phyloP scores from a whole-genome alignment of 306 rosid genomes.

The Lablab purpureus region DNA sequence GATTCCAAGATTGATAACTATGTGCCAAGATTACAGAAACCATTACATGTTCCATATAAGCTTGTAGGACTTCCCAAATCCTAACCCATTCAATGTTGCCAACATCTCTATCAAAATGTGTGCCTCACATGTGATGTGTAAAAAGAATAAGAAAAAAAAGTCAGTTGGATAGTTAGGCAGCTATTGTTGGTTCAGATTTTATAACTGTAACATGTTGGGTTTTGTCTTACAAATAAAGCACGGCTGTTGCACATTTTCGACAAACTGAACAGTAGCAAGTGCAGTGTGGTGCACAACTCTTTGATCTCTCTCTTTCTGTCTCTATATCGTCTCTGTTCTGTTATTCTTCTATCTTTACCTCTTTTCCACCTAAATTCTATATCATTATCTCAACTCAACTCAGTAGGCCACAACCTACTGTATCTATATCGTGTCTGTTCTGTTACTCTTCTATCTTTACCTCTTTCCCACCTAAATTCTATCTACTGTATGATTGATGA shows the following conservation, averaged over 20 bases:
- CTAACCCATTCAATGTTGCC: constrained; percentile 17
- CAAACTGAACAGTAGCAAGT: neutral
- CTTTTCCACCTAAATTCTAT: too few relatives aligned
- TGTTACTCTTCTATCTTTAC: too few relatives aligned
- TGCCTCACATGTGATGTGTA: neutral
- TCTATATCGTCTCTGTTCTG: too few relatives aligned
- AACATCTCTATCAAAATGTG: neutral
- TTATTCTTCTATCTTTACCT: too few relatives aligned
- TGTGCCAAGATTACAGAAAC: neutral
- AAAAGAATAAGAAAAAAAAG: too few relatives aligned
- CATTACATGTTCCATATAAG: constrained; percentile 21
- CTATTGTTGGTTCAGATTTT: neutral
- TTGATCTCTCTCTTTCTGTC: neutral
- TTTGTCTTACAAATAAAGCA: too few relatives aligned
- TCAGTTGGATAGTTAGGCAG: neutral
- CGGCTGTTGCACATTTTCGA: neutral
- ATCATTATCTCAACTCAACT: too few relatives aligned
- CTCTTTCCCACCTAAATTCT: neutral
- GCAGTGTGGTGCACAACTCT: neutral
- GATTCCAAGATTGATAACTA: neutral
- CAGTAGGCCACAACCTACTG: too few relatives aligned
- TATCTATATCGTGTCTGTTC: too few relatives aligned
- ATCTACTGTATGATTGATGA: neutral
- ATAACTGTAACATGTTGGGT: too few relatives aligned
- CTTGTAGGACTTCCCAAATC: neutral